A percentile compares a stretch with the other conserved stretches of the same genome.
These are phyloP conservation scores for Metschnikowia colocasiae DNA, from an alignment of 805 yeast species.

Conservation along the genomic window DNA sequence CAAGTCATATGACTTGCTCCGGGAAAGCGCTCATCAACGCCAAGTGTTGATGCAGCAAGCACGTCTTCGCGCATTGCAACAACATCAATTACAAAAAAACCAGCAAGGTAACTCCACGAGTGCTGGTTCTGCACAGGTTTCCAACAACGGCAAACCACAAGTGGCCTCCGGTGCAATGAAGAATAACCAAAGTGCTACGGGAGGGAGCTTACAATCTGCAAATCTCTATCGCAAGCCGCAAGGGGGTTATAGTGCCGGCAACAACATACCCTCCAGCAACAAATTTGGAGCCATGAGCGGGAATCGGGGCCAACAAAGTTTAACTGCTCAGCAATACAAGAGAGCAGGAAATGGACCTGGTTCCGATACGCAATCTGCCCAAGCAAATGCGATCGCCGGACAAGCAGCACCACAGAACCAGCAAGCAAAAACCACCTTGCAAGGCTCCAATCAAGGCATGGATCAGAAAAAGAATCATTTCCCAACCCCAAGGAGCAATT, in stretches of 20 bases:
- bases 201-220: neutral
- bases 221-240: constrained; percentile 1
- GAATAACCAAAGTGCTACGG: neutral
- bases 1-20: constrained; percentile 75
- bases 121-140: neutral
- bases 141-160: constrained; percentile 1
- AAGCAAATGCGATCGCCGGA: neutral
- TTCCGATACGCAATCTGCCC: neutral
- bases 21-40: constrained; percentile 72
- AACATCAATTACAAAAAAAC: constrained; percentile 27
- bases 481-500: neutral
- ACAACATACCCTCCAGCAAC: constrained; percentile 6
- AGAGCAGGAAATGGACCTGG: neutral
- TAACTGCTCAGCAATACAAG: neutral
- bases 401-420: constrained; percentile 2
- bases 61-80: constrained; percentile 40
- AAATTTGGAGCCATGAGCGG: constrained; percentile 2
- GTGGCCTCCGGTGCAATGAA: constrained; percentile 1
- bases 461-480: constrained; percentile 6
- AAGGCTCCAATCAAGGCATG: constrained; percentile 1
- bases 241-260: constrained; percentile 5
- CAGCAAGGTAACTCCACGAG: constrained; percentile 5
- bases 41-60: constrained; percentile 48
- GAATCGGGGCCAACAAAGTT: neutral
- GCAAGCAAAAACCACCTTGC: constrained; percentile 4